Evolutionary conservation across 2,329 filamentous ascomycete genomes (phyloP).

Genomic region (Eutypella sp.): DNA sequence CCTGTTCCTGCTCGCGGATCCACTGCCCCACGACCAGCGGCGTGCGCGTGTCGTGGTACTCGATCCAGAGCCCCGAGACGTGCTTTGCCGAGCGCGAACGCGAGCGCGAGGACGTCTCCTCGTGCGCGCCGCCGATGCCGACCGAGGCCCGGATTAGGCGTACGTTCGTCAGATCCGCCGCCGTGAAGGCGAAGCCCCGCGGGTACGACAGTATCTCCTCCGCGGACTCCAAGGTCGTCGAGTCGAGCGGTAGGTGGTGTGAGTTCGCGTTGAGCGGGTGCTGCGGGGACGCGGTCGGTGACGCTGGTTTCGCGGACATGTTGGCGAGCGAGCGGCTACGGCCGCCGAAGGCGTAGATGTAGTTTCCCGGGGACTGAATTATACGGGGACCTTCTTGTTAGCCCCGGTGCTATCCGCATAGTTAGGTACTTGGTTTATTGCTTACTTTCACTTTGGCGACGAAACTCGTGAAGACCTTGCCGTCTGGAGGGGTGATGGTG

Average conservation of each 20-base stretch:
- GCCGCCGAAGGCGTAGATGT: slow-evolving; percentile 8
- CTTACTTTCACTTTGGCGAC: slow-evolving; percentile 10
- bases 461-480: slow-evolving; percentile 8
- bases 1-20: slow-evolving; percentile 7
- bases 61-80: slow-evolving; percentile 15
- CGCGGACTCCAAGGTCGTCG: slow-evolving; percentile 4
- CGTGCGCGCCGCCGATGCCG: not conserved
- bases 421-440: too few relatives aligned
- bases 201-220: slow-evolving; percentile 9
- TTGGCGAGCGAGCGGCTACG: too few relatives aligned
- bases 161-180: slow-evolving; percentile 9
- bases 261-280: too few relatives aligned
- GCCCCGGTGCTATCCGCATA: too few relatives aligned
- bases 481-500: slow-evolving; percentile 4
- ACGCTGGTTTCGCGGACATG: not conserved
- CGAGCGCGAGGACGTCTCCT: not conserved
- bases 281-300: too few relatives aligned
- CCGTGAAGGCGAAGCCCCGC: slow-evolving; percentile 11
- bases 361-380: slow-evolving; percentile 3
- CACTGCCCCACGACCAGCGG: slow-evolving; percentile 17
- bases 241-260: slow-evolving; percentile 7
- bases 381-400: too few relatives aligned
- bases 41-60: slow-evolving; percentile 10
- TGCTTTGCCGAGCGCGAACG: not conserved
- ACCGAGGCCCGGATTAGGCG: slow-evolving; percentile 13